Conservation (phyloP, 2,329 filamentous ascomycete species). For the Diaporthe helianthi region DNA sequence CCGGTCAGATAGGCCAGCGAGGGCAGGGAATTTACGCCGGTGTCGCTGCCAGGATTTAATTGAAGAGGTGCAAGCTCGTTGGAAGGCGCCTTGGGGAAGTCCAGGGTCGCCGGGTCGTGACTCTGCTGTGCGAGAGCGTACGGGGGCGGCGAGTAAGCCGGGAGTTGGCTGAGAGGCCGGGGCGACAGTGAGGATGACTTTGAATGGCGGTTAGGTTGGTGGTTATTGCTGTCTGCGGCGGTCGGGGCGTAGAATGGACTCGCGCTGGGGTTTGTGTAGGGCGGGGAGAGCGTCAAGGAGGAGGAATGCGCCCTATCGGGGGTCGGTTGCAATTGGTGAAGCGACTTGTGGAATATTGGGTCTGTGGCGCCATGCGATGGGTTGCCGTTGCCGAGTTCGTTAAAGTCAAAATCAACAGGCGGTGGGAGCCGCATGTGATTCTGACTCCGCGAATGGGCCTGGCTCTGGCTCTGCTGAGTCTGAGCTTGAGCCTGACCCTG, state of each 20-base stretch:
- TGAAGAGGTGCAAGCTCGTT: slow-evolving; percentile 55
- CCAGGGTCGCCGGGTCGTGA: slow-evolving; percentile 44
- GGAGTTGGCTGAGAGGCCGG: slow-evolving; percentile 38
- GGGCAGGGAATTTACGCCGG: slow-evolving; percentile 46
- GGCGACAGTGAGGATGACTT: slow-evolving; percentile 37
- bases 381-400: slow-evolving; percentile 17
- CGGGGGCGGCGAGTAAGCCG: slow-evolving; percentile 47
- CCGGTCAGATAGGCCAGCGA: slow-evolving; percentile 52
- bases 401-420: slow-evolving; percentile 38
- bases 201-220: slow-evolving; percentile 1
- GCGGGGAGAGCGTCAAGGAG: slow-evolving; percentile 34
- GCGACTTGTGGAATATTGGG: slow-evolving; percentile 20
- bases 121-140: slow-evolving; percentile 41
- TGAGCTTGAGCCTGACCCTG: not conserved
- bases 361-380: slow-evolving; percentile 6
- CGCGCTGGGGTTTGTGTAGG: slow-evolving; percentile 28
- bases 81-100: slow-evolving; percentile 45
- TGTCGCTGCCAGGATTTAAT: slow-evolving; percentile 39
- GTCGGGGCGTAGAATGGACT: slow-evolving; percentile 19
- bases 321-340: slow-evolving; percentile 35
- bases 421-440: slow-evolving; percentile 54
- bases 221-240: slow-evolving; percentile 22
- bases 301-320: slow-evolving; percentile 35
- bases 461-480: not conserved
- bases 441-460: slow-evolving; percentile 47